phyloP scores from a whole-genome alignment of 164 flowering plant genomes.

The Tinospora cordifolia region DNA sequence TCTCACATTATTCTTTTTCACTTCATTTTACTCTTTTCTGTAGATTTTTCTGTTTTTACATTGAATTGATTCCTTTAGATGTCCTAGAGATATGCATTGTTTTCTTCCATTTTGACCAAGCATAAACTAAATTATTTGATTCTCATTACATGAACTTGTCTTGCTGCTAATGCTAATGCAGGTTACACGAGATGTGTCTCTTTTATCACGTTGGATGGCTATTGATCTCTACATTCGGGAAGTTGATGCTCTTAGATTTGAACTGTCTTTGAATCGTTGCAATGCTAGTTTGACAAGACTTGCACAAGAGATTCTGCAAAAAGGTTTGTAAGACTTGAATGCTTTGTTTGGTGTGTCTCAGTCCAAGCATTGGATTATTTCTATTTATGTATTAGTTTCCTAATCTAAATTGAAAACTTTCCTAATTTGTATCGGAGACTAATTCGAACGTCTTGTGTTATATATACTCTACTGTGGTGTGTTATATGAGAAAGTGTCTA shows the following conservation, averaged over 20 bases:
- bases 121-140: not conserved
- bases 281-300: conserved; percentile 42
- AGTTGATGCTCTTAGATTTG: conserved; percentile 84
- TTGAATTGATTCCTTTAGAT: not conserved
- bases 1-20: too few relatives aligned
- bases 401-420: too few relatives aligned
- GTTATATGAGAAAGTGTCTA: too few relatives aligned
- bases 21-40: not conserved
- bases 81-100: not conserved
- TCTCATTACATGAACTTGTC: conserved; percentile 1
- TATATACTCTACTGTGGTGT: too few relatives aligned
- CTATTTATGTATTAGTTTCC: too few relatives aligned
- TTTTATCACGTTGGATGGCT: conserved; percentile 94
- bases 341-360: too few relatives aligned
- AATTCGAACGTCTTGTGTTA: too few relatives aligned
- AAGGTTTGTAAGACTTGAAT: conserved; percentile 47
- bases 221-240: conserved; percentile 81
- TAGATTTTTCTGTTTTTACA: not conserved
- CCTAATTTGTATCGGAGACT: too few relatives aligned
- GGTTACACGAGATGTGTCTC: conserved; percentile 89
- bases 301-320: conserved; percentile 63
- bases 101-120: not conserved
- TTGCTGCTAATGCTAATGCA: conserved; percentile 24
- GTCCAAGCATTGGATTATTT: too few relatives aligned
- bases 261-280: conserved; percentile 82